Conservation (phyloP, 2,329 filamentous ascomycete species). For the Aspergillus floridensis region DNA sequence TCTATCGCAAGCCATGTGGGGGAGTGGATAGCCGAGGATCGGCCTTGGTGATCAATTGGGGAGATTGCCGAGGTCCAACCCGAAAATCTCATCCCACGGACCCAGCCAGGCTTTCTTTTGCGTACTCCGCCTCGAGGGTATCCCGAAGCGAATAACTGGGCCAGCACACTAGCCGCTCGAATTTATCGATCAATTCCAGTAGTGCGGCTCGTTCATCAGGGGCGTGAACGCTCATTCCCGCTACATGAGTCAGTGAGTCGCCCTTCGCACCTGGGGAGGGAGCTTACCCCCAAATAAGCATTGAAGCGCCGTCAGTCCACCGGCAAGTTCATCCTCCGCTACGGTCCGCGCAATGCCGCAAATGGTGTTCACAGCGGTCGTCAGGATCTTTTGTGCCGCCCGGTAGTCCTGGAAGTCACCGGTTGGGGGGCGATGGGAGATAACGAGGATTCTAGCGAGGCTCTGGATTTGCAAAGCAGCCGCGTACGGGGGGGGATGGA, state of each 20-base stretch:
- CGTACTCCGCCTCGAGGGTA: constrained; percentile 26
- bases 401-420: constrained; percentile 51
- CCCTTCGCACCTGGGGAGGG: background rate
- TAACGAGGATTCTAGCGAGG: constrained; percentile 53
- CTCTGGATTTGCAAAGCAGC: constrained; percentile 53
- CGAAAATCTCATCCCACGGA: constrained; percentile 5
- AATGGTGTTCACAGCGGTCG: constrained; percentile 24
- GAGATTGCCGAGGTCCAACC: background rate
- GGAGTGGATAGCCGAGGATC: background rate
- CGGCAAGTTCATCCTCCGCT: constrained; percentile 19
- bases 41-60: background rate
- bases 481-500: constrained; percentile 49
- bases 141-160: constrained; percentile 22
- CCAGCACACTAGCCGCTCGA: constrained; percentile 23
- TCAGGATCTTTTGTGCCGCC: constrained; percentile 22
- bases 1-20: background rate
- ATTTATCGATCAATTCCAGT: constrained; percentile 22
- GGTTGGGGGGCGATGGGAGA: constrained; percentile 52
- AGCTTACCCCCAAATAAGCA: constrained; percentile 27
- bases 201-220: constrained; percentile 24
- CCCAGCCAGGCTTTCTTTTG: constrained; percentile 20
- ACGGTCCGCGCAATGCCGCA: constrained; percentile 28
- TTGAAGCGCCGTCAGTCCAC: constrained; percentile 24
- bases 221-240: constrained; percentile 25
- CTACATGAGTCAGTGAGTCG: constrained; percentile 10